Evolutionary conservation across 2,329 filamentous ascomycete genomes (phyloP), one percentile per base, ranked within the genome.

Genomic region (Gaeumannomyces tritici): DNA sequence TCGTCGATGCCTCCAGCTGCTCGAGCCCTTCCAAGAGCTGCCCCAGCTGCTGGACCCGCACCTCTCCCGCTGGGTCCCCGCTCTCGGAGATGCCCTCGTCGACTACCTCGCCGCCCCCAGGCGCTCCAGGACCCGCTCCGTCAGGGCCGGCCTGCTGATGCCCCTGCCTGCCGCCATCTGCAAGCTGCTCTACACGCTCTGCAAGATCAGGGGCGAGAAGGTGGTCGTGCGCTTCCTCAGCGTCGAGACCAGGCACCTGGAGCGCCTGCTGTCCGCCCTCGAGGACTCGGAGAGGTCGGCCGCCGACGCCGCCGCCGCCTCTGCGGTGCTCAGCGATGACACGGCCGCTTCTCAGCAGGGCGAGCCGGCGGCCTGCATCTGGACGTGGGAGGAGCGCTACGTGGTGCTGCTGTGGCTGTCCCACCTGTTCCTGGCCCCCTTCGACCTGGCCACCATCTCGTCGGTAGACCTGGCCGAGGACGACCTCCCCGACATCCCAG

Each of bases 21-120:
- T 99, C 60, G 92, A 97, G 68, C 87, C 89, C 2, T 99, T 98
- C 68, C 93, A 98, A 79, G 93, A 97, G 78, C 88, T 96, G 67
- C 95, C 95, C 24, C 95, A 99, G 73, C 82, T 98, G 54, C 83
- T 99, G 29, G 95, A 99, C 75, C 85, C 91, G 12, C 84, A 93
- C 73, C 81, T 99, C 55, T 86, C 89, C 60, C 82, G 77, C 66
- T 86, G 96, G 74, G 80, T 98, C 60, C 88, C 90, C 28, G 78
- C 84, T 55, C 80, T 98, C 47, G 86, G 91, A 29, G 82, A 88
- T 69, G 88, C 90, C 24, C 96, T 93, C 69, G 77, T 96, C 26
- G 83, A 85, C 62, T 86, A 85, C 69, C 76, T 92, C 11, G 77
- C 77, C 65, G 75, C 73, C 59, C 68, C 73, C 55, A 63, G 64